Base-by-base conservation (phyloP, 257 asterid species). In the Rehmannia glutinosa region DNA sequence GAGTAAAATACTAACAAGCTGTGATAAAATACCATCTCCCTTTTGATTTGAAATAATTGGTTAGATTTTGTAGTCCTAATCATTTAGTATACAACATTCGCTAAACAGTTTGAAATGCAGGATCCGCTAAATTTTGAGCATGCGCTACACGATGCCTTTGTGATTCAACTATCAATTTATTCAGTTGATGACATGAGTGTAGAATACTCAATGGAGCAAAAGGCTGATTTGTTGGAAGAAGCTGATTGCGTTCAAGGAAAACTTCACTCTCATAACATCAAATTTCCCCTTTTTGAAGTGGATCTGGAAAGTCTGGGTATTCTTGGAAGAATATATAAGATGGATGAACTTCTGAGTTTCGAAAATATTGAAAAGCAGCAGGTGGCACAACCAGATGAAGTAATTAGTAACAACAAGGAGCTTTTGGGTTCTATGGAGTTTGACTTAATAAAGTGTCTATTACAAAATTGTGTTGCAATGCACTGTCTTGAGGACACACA, bases 221-320 rank as follows among this genome's bases (percentile, higher is more conserved):
- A 75, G 38, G 2, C 71, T 60, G 80, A 82, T 80, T 36, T 67
- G 42, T 49, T 74, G 55, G 90, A 87, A 80, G 86, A 82, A 73
- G 74, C 73, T 78, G 80, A 74, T 77, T 75, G 73, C 30, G 52
- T 68, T 72, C 73, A 68, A 72, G 91, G 81, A 57, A 68, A 73
- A 57, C 51, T n/a, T 53, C 54, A 35, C 59, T 66, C 78, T 73
- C 52, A 65, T 64, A 43, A 35, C 28, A 53, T 50, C 39, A 27
- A 62, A 28, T 84, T 92, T 78, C 94, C 88, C 59, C 84, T 73
- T 68, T 80, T 84, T 69, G 96, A 87, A 80, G 80, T 86, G 69
- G 81, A 81, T 24, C 80, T 75, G 76, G 86, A 83, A 63, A 64
- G 79, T 69, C 68, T 83, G 71, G 82, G 76, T 57, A 70, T 77